phyloP scores from a whole-genome alignment of 306 rosid species.

The Vicia sativa region DNA sequence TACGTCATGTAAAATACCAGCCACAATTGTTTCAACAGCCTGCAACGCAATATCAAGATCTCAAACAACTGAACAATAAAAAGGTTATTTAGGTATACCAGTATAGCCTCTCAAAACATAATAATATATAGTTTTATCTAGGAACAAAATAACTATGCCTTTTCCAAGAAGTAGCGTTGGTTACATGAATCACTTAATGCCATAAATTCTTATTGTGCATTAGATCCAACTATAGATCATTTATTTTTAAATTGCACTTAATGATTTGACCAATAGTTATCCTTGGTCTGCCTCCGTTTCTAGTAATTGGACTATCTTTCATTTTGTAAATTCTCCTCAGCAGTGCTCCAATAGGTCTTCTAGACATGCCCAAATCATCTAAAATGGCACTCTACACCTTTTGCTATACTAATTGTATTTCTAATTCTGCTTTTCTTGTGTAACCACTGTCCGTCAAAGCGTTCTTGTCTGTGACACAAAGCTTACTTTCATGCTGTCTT shows the following conservation, averaged over 20 bases:
- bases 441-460: no score
- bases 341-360: no score
- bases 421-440: no score
- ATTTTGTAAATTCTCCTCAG: no score
- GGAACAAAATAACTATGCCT: neutral
- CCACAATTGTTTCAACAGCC: constrained; percentile 93
- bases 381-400: no score
- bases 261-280: neutral
- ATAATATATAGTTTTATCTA: neutral
- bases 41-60: constrained; percentile 46
- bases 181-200: constrained; percentile 2
- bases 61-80: constrained; percentile 32
- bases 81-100: neutral
- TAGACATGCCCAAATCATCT: no score
- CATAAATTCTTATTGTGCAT: neutral
- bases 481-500: no score
- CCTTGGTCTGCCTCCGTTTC: neutral
- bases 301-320: neutral
- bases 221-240: neutral
- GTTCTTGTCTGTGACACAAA: no score
- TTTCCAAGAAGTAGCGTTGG: neutral
- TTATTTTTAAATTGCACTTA: neutral
- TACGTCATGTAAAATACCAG: constrained; percentile 95
- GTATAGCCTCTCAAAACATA: constrained; percentile 1
- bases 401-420: no score